Conservation (phyloP, 2,329 filamentous ascomycete species). For the Aspergillus sergii region DNA sequence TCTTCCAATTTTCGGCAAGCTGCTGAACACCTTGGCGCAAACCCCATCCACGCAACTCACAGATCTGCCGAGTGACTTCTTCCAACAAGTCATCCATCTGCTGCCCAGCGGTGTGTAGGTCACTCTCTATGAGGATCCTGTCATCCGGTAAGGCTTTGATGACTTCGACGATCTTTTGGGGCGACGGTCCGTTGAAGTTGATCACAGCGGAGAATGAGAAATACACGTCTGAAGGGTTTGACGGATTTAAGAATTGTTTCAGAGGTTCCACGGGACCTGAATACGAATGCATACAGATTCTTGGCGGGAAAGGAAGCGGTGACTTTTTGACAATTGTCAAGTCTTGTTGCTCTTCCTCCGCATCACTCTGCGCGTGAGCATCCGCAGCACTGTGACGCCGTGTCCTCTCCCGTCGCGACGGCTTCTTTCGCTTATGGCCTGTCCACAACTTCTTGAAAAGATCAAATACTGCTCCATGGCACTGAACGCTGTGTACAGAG, state of each 20-base stretch:
- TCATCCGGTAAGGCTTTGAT: slow-evolving; percentile 75
- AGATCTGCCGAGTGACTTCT: slow-evolving; percentile 74
- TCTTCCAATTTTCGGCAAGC: slow-evolving; percentile 74
- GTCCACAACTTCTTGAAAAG: slow-evolving; percentile 59
- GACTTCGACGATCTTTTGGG: slow-evolving; percentile 64
- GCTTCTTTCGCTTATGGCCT: slow-evolving; percentile 55
- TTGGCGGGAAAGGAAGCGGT: slow-evolving; percentile 73
- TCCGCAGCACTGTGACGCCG: slow-evolving; percentile 34
- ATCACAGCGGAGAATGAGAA: slow-evolving; percentile 87
- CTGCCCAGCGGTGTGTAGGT: slow-evolving; percentile 79
- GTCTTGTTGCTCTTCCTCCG: slow-evolving; percentile 25
- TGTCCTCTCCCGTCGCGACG: slow-evolving; percentile 53
- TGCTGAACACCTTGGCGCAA: slow-evolving; percentile 69
- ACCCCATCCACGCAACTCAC: slow-evolving; percentile 74
- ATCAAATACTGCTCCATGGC: slow-evolving; percentile 62
- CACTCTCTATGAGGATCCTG: slow-evolving; percentile 83
- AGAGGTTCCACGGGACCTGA: slow-evolving; percentile 76
- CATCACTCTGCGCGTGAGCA: slow-evolving; percentile 33
- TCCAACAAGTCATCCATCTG: slow-evolving; percentile 79
- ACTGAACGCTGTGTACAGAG: slow-evolving; percentile 66
- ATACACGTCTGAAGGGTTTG: slow-evolving; percentile 75
- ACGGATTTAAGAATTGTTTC: slow-evolving; percentile 73
- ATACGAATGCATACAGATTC: slow-evolving; percentile 93
- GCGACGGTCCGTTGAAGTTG: slow-evolving; percentile 65
- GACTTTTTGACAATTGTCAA: neutral